phyloP scores from a whole-genome alignment of 345 rosid species.

The Murraya koenigii region DNA sequence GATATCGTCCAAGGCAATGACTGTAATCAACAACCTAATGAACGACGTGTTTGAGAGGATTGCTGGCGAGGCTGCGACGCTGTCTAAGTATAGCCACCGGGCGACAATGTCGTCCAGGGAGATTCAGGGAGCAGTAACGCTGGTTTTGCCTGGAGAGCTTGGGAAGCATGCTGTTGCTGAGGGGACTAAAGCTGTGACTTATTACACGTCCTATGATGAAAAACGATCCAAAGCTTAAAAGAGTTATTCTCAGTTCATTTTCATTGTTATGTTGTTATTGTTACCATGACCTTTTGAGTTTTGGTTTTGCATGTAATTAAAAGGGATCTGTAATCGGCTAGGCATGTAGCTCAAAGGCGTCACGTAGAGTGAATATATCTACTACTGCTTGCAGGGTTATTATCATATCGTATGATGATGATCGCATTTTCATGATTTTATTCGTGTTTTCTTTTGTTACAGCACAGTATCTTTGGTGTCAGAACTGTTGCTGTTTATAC shows the following conservation, averaged over 20 bases:
- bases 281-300: not conserved
- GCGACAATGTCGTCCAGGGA: slow-evolving; percentile 64
- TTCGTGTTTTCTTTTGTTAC: too few species aligned
- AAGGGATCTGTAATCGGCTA: not conserved
- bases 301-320: not conserved
- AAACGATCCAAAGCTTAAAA: not conserved
- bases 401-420: too few species aligned
- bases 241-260: too few species aligned
- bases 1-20: slow-evolving; percentile 69
- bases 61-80: slow-evolving; percentile 55
- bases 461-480: too few species aligned
- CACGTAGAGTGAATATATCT: too few species aligned
- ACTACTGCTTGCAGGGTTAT: too few species aligned
- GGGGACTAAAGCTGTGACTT: slow-evolving; percentile 64
- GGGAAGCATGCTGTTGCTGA: slow-evolving; percentile 72
- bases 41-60: slow-evolving; percentile 75
- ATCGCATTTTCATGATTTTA: too few species aligned
- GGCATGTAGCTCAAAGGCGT: too few species aligned
- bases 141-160: slow-evolving; percentile 77
- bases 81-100: slow-evolving; percentile 31
- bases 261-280: too few species aligned
- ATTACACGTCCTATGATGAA: slow-evolving; percentile 28
- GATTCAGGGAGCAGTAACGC: slow-evolving; percentile 62
- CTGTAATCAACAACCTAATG: slow-evolving; percentile 61
- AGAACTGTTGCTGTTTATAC: not conserved